Base-by-base conservation (phyloP, 202 grass and related monocot genomes). In the Cymbopogon flexuosus region DNA sequence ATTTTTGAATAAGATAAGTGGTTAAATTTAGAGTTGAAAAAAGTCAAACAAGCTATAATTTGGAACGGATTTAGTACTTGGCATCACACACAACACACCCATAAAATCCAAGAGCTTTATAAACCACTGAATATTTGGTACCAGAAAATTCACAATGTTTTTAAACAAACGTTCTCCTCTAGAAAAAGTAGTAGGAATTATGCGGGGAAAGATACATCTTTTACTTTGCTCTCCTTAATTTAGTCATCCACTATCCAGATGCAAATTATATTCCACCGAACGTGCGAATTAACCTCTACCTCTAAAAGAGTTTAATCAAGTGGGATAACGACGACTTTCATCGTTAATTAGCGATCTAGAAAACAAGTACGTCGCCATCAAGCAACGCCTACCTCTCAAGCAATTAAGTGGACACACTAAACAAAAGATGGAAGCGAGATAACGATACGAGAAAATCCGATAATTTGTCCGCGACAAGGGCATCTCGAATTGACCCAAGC, bases 241-340 rank as follows among this genome's bases (percentile, higher is more conserved):
- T 86, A 59, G 60, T 14, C 5, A n/a, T 15, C 84, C 70, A 86
- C 77, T 76, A 37, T 18, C 62, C 10, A 70, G 42, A 77, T 76
- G 5, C 71, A 51, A 61, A 81, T 54, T 68, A 57, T 67, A 77
- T 58, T 66, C 70, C 49, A 68, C 19, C 3, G 36, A 70, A 86
- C 72, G 78, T 87, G 72, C 16, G 13, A 29, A 64, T 81, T 72
- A 51, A 62, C 42, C 11, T 45, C 41, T 43, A 61, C 58, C 46
- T 61, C 18, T 3, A 33, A 60, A 62, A 76, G 52, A 62, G 39
- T 62, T 47, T 41, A 77, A 63, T 37, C 16, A 71, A 82, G 16
- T n/a, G 18, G 8, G 41, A 21, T 23, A 82, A 68, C 23, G 76
- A 61, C 11, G 36, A 46, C 10, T 12, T n/a, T 66, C 75, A 85